Percentiles rank a stretch among this genome's conserved stretches.
These are phyloP conservation scores for Pseudonitzschia multistriata DNA, from an alignment of 108 stramenopile species.

Conservation along the genomic window DNA sequence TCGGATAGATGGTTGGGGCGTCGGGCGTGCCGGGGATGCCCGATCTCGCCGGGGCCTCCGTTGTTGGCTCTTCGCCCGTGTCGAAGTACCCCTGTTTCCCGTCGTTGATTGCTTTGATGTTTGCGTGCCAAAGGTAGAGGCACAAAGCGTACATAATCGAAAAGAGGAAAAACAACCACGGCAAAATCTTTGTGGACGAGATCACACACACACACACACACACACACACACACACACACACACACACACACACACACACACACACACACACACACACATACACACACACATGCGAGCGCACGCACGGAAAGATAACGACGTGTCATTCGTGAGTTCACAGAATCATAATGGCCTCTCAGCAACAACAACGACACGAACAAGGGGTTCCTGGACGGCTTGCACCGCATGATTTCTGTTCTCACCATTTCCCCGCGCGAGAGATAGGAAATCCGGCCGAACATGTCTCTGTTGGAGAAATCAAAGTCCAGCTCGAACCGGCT, in stretches of 20 bases:
- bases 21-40: not conserved
- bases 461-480: conserved; percentile 81
- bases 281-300: no score
- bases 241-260: no score
- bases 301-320: no score
- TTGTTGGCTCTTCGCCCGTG: conserved; percentile 18
- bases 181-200: conserved; percentile 60
- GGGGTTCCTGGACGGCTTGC: no score
- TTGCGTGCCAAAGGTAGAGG: conserved; percentile 65
- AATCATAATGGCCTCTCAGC: no score
- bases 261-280: no score
- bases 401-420: no score
- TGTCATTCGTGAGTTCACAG: no score
- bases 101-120: conserved; percentile 57
- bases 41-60: conserved; percentile 7
- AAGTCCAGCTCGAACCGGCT: conserved; percentile 88
- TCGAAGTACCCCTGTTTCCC: conserved; percentile 46
- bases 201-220: no score
- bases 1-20: conserved; percentile 68
- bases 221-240: no score
- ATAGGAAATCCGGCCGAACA: conserved; percentile 67
- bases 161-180: conserved; percentile 82
- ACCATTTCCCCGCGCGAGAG: conserved; percentile 90
- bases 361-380: no score
- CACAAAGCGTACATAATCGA: conserved; percentile 66